Evolutionary conservation across 495 filamentous ascomycete genomes (phyloP).

Genomic region (Podospora anserina): DNA sequence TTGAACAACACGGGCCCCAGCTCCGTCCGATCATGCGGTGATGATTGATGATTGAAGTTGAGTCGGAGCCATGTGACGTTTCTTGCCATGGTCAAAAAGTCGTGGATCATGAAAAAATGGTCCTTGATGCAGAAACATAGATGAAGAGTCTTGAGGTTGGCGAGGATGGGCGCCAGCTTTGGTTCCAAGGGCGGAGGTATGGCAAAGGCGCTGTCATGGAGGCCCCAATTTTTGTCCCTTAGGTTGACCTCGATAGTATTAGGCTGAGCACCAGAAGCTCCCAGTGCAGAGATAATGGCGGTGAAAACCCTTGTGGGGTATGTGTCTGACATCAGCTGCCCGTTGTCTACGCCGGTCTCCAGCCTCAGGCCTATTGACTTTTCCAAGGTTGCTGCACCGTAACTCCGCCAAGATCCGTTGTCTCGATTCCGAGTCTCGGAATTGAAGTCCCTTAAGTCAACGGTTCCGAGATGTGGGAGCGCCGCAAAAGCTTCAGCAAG

Average conservation of each 20-base stretch:
- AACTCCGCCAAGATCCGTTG: slow-evolving; percentile 32
- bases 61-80: slow-evolving; percentile 40
- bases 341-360: slow-evolving; percentile 4
- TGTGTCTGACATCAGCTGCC: slow-evolving; percentile 2
- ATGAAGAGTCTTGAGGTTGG: slow-evolving; percentile 37
- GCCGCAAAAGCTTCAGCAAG: slow-evolving; percentile 49
- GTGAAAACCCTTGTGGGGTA: slow-evolving; percentile 27
- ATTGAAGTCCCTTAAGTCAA: slow-evolving; percentile 52
- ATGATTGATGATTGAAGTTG: slow-evolving; percentile 20
- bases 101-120: slow-evolving; percentile 17
- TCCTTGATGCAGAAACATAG: slow-evolving; percentile 28
- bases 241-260: slow-evolving; percentile 40
- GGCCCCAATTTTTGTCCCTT: slow-evolving; percentile 16
- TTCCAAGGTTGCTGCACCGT: slow-evolving; percentile 32
- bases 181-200: slow-evolving; percentile 34
- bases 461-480: slow-evolving; percentile 44
- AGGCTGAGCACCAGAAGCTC: slow-evolving; percentile 28
- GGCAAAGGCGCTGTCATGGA: slow-evolving; percentile 33
- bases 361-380: background rate
- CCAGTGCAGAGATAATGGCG: slow-evolving; percentile 37
- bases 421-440: slow-evolving; percentile 34
- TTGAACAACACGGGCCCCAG: background rate
- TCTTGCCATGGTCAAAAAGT: slow-evolving; percentile 28
- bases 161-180: slow-evolving; percentile 29
- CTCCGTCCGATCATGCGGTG: background rate